phyloP scores from a whole-genome alignment of 2,329 filamentous ascomycete genomes.

The Sporothrix globosa region DNA sequence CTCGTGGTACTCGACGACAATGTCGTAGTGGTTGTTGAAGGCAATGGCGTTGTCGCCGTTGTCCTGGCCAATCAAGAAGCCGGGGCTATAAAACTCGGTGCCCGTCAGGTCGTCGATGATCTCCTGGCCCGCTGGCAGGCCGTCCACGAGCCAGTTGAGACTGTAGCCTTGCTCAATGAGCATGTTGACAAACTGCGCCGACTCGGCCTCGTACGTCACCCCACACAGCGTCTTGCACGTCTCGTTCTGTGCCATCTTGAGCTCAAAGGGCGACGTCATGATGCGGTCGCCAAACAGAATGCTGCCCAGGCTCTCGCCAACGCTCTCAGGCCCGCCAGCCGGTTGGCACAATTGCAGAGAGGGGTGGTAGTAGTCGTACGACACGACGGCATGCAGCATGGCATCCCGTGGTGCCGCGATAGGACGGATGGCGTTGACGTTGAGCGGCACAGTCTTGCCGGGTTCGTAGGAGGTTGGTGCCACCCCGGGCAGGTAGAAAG shows the following conservation, averaged over 20 bases:
- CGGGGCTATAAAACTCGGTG: slow-evolving; percentile 84
- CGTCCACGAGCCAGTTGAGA: slow-evolving; percentile 94
- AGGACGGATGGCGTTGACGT: slow-evolving; percentile 91
- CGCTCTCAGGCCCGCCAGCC: slow-evolving; percentile 71
- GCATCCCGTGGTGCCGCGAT: slow-evolving; percentile 75
- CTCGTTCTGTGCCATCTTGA: slow-evolving; percentile 85
- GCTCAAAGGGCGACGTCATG: slow-evolving; percentile 88
- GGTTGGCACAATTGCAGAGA: slow-evolving; percentile 88
- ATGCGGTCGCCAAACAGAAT: slow-evolving; percentile 98
- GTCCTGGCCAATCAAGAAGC: slow-evolving; percentile 75
- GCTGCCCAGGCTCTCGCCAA: slow-evolving; percentile 89
- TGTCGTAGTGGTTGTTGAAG: slow-evolving; percentile 96
- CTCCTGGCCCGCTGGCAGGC: slow-evolving; percentile 84
- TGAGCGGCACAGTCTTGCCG: slow-evolving; percentile 79
- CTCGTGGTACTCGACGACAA: slow-evolving; percentile 88
- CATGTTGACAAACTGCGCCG: slow-evolving; percentile 78
- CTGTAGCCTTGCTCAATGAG: slow-evolving; percentile 86
- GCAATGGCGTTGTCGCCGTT: slow-evolving; percentile 53
- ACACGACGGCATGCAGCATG: slow-evolving; percentile 86
- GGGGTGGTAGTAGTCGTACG: slow-evolving; percentile 93
- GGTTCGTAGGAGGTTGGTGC: slow-evolving; percentile 88
- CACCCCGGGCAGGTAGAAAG: slow-evolving; percentile 96
- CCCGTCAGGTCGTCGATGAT: slow-evolving; percentile 75
- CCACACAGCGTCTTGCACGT: slow-evolving; percentile 81
- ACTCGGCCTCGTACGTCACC: slow-evolving; percentile 63